Base-by-base conservation (phyloP, 495 filamentous ascomycete genomes). In the Hyphodiscus hymeniophilus region DNA sequence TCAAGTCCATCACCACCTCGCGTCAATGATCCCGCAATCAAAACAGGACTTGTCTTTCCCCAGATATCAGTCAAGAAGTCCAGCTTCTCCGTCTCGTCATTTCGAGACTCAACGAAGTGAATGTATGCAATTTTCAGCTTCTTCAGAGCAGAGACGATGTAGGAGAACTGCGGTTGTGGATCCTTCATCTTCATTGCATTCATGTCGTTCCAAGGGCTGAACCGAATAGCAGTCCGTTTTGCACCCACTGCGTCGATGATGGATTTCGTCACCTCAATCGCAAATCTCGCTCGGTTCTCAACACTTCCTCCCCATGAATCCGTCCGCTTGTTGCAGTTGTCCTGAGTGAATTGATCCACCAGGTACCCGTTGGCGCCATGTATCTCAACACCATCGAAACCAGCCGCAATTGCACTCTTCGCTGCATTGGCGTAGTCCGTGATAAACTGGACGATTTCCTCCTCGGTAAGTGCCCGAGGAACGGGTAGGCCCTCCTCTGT, bases 351-450 rank as follows among this genome's bases (percentile, higher is more conserved):
- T 62, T 88, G 84, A 54, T 88, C 81, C 39, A 85, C 64, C 32
- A 89, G 64, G 57, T 85, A 87, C 7, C 84, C 84, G 53, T 89
- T 87, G 3, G 81, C 81, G 31, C 66, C 80, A 57, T 87, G 83
- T 45, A 87, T 65, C 65, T 89, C 83, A 3, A 89, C 81, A 21
- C 81, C 84, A 54, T 88, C 84, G 47, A 87, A 89, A 12, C 84
- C 85, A 1, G 83, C 84, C 7, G 62, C 66, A 13, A 87, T 66
- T 3, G 82, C 81, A 45, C 77, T 80, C 47, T 67, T 63, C 1
- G 84, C 77, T 11, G 81, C 83, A 13, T 68, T 52, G 7, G 69
- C 79, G 42, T 80, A 85, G 52, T 74, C 73, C 0, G 54, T 42
- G 17, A 85, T 71, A 12, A 59, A 72, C 3, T 62, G 51, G 39